Base-by-base conservation (phyloP, 1,284 basidiomycete species). In the Exobasidium cylindrosporum region DNA sequence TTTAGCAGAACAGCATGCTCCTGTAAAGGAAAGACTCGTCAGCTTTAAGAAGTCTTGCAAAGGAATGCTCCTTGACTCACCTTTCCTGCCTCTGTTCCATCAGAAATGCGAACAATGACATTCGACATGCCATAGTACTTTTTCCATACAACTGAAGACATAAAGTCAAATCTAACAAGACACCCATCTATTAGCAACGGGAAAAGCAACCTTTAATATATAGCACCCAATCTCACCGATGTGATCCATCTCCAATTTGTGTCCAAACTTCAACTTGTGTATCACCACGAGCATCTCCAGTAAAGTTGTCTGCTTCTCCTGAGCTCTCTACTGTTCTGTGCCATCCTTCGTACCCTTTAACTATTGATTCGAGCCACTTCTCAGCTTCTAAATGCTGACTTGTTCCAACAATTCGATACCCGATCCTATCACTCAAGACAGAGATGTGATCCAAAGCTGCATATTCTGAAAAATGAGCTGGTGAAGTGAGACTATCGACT, bases 331-430 rank as follows among this genome's bases (percentile, higher is more conserved):
- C 32, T 13, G 73, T 73, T 30, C 68, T 59, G 64, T 79, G 76
- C 57, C 50, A 64, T 13, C 63, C 88, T 83, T 35, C 82, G 83
- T 7, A 83, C 82, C 43, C 84, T 81, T 26, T 74, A 76, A 89
- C 88, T 71, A 89, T 85, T 49, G 84, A 81, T 23, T 88, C 77
- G 83, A 96, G 87, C 87, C 92, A 97, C 44, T 84, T 82, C 72
- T 97, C 93, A 4, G 89, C 92, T 29, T 87, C 81, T 0, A 90
- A 87, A 81, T 97, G 92, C 79, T 97, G 90, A 45, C 85, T 84
- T 0, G 93, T 95, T 0, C 95, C 95, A 17, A 96, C 91, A 0
- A 91, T 95, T 46, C 95, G 85, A 82, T 88, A 97, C 3, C 94
- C 94, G 63, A 95, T 91, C 31, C 87, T 87, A 77, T 93, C 91